Evolutionary conservation across 2,329 filamentous ascomycete species (phyloP).

Genomic region (Didymella keratinophila): DNA sequence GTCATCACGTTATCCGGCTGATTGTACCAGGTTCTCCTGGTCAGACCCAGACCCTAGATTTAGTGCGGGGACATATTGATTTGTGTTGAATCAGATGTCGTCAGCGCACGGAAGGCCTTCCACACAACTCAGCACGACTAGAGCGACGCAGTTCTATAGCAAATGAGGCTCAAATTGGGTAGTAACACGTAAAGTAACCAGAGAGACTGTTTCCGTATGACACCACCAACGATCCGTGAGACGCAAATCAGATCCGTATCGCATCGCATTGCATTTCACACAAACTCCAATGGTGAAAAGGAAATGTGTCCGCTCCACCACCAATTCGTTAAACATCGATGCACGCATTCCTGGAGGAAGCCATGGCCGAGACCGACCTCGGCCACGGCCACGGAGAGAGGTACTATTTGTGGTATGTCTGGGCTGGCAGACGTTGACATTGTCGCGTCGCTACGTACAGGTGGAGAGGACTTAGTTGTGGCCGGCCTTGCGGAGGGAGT

Average conservation of each 20-base stretch:
- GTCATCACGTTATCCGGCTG: constrained; percentile 13
- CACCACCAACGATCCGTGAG: constrained; percentile 47
- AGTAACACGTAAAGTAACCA: constrained; percentile 49
- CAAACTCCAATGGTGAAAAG: constrained; percentile 50
- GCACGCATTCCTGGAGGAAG: constrained; percentile 42
- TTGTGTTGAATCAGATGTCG: constrained; percentile 4
- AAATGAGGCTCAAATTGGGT: constrained; percentile 51
- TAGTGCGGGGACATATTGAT: constrained; percentile 11
- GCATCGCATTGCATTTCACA: constrained; percentile 43
- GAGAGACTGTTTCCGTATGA: constrained; percentile 43
- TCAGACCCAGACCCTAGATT: constrained; percentile 6
- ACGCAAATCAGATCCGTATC: constrained; percentile 34
- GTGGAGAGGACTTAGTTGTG: constrained; percentile 52
- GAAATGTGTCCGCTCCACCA: constrained; percentile 48
- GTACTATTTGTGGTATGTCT: constrained; percentile 37
- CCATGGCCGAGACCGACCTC: constrained; percentile 15
- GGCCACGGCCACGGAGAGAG: constrained; percentile 28
- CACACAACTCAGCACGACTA: not conserved
- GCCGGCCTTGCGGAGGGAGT: constrained; percentile 62
- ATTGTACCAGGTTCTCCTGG: constrained; percentile 9
- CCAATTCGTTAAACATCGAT: constrained; percentile 47
- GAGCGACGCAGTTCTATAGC: constrained; percentile 23
- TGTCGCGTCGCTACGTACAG: constrained; percentile 36
- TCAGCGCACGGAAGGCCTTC: not conserved
- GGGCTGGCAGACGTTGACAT: constrained; percentile 43